These are phyloP conservation scores for Verticillium albo-atrum DNA, from an alignment of 2,329 filamentous ascomycete species.

Conservation along the genomic window DNA sequence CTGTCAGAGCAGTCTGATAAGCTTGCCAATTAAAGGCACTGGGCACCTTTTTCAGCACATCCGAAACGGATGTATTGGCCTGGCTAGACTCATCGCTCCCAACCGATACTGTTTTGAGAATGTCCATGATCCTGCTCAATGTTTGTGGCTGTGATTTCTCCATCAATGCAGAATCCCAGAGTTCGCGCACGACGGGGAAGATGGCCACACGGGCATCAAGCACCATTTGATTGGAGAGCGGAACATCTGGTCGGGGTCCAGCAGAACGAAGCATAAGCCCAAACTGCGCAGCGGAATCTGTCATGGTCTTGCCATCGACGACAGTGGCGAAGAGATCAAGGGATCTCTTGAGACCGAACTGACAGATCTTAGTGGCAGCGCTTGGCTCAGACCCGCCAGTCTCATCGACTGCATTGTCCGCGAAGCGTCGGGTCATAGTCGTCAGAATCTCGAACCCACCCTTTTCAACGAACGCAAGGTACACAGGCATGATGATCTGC, in stretches of 20 bases:
- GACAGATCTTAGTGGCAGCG: conserved; percentile 8
- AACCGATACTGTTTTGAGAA: conserved; percentile 71
- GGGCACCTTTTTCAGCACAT: conserved; percentile 38
- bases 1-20: conserved; percentile 22
- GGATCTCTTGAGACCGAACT: conserved; percentile 71
- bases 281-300: conserved; percentile 64
- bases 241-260: conserved; percentile 35
- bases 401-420: conserved; percentile 46
- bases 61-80: conserved; percentile 17
- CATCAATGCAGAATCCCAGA: conserved; percentile 83
- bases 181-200: conserved; percentile 66
- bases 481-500: conserved; percentile 67
- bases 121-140: conserved; percentile 75
- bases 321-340: conserved; percentile 76
- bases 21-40: conserved; percentile 42
- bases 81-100: conserved; percentile 69
- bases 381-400: conserved; percentile 8
- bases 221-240: conserved; percentile 66
- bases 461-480: conserved; percentile 81
- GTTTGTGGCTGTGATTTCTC: conserved; percentile 76
- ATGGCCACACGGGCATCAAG: conserved; percentile 81
- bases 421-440: conserved; percentile 65
- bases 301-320: conserved; percentile 71
- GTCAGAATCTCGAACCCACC: conserved; percentile 73
- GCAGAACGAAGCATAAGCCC: conserved; percentile 33